These are phyloP conservation scores for Fusarium sambucinum DNA, from an alignment of 2,329 filamentous ascomycete genomes.

Conservation along the genomic window DNA sequence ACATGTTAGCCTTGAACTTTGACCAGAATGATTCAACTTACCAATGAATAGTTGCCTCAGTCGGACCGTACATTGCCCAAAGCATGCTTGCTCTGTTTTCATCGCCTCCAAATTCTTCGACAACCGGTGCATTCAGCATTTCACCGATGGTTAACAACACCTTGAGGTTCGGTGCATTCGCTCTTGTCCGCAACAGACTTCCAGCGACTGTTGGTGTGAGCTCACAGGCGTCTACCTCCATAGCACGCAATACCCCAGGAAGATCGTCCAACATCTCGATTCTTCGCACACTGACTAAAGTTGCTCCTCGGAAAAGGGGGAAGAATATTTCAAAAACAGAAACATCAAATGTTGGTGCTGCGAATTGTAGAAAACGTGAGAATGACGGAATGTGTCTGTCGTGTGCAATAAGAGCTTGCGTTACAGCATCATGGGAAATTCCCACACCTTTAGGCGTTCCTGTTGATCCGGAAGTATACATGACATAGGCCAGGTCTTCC, in stretches of 20 bases:
- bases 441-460: conserved; percentile 89
- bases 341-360: conserved; percentile 92
- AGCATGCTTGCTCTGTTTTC: conserved; percentile 70
- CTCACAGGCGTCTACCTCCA: conserved; percentile 85
- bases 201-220: conserved; percentile 89
- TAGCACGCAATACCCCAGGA: conserved; percentile 70
- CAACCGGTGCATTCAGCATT: conserved; percentile 84
- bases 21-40: conserved; percentile 47
- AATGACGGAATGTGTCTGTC: conserved; percentile 81
- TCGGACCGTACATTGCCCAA: conserved; percentile 95
- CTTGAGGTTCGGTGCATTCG: conserved; percentile 74
- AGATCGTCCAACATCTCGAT: conserved; percentile 80
- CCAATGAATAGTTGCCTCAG: conserved; percentile 91
- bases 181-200: conserved; percentile 77
- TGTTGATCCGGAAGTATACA: conserved; percentile 94
- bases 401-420: conserved; percentile 86
- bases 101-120: conserved; percentile 81
- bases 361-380: conserved; percentile 87
- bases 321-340: conserved; percentile 97
- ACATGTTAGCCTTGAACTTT: conserved; percentile 5
- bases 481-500: conserved; percentile 79
- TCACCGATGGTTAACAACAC: conserved; percentile 90
- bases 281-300: conserved; percentile 78
- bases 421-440: conserved; percentile 82
- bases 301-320: conserved; percentile 78